Percentiles rank a stretch among this genome's conserved stretches.
Evolutionary conservation across 305 asterid species (phyloP).

Genomic region (Ilex paraguariensis): DNA sequence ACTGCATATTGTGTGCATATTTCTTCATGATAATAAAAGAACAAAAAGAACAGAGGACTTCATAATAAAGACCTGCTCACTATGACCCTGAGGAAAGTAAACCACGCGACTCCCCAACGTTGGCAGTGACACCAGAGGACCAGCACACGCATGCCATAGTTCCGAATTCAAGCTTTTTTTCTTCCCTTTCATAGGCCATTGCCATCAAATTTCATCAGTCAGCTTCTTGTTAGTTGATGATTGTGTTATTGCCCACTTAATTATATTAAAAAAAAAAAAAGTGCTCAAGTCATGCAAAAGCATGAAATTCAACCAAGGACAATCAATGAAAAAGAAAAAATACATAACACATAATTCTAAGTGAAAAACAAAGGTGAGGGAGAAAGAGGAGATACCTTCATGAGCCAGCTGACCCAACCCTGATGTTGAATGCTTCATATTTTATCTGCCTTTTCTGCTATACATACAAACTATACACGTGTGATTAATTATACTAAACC

Average conservation of each 20-base stretch:
- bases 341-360: not conserved
- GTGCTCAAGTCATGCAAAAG: conserved; percentile 4
- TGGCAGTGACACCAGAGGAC: conserved; percentile 93
- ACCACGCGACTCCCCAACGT: conserved; percentile 70
- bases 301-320: conserved; percentile 4
- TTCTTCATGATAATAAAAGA: conserved; percentile 1
- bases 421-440: not conserved
- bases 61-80: conserved; percentile 72
- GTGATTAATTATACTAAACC: not conserved
- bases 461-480: not conserved
- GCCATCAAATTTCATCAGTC: conserved; percentile 23
- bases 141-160: conserved; percentile 99
- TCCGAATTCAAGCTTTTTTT: conserved; percentile 92
- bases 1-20: not conserved
- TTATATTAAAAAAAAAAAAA: too few species aligned
- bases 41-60: conserved; percentile 7
- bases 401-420: not conserved
- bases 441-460: too few species aligned
- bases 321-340: conserved; percentile 24
- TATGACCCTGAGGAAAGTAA: conserved; percentile 98
- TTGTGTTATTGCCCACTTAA: not conserved
- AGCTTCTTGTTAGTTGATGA: not conserved
- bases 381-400: not conserved
- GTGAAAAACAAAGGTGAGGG: not conserved
- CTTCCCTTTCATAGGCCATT: conserved; percentile 58